Percentiles rank a stretch among this genome's conserved stretches.
phyloP scores from a whole-genome alignment of 768 basidiomycete species.

The Auricularia heimuer region DNA sequence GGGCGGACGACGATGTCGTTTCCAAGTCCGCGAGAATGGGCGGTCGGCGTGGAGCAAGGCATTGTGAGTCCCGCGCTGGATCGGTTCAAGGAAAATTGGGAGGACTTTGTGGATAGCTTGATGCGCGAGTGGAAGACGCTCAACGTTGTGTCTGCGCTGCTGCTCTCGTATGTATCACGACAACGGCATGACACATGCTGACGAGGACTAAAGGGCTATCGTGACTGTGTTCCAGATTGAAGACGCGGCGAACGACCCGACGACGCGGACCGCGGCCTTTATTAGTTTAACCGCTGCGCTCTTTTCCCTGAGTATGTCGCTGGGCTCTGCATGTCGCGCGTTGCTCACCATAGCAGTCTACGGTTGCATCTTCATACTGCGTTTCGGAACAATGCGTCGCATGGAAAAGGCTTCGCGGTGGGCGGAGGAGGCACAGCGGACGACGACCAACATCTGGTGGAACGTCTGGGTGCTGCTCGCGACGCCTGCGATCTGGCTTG shows the following conservation, averaged over 20 bases:
- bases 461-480: slow-evolving; percentile 64
- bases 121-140: slow-evolving; percentile 21
- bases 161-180: slow-evolving; percentile 32
- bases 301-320: slow-evolving; percentile 39
- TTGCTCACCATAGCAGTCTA: slow-evolving; percentile 26
- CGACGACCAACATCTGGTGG: slow-evolving; percentile 41
- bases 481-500: slow-evolving; percentile 60
- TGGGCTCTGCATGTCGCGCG: neutral
- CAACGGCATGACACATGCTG: neutral
- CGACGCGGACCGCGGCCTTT: slow-evolving; percentile 52
- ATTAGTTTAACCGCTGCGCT: slow-evolving; percentile 56
- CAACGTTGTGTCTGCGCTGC: slow-evolving; percentile 46
- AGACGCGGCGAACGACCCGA: slow-evolving; percentile 43
- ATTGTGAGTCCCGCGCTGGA: slow-evolving; percentile 53
- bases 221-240: slow-evolving; percentile 54
- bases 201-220: slow-evolving; percentile 39
- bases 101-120: slow-evolving; percentile 52
- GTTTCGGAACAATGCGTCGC: slow-evolving; percentile 62
- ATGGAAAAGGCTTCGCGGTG: slow-evolving; percentile 63
- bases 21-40: neutral
- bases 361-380: slow-evolving; percentile 64
- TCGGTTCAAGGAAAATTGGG: slow-evolving; percentile 60
- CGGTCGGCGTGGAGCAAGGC: slow-evolving; percentile 11
- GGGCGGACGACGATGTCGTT: slow-evolving; percentile 15
- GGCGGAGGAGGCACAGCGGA: slow-evolving; percentile 60